Evolutionary conservation across 768 basidiomycete species (phyloP), one percentile per base, ranked within the genome.

Genomic region (Leccinum uliginosum): DNA sequence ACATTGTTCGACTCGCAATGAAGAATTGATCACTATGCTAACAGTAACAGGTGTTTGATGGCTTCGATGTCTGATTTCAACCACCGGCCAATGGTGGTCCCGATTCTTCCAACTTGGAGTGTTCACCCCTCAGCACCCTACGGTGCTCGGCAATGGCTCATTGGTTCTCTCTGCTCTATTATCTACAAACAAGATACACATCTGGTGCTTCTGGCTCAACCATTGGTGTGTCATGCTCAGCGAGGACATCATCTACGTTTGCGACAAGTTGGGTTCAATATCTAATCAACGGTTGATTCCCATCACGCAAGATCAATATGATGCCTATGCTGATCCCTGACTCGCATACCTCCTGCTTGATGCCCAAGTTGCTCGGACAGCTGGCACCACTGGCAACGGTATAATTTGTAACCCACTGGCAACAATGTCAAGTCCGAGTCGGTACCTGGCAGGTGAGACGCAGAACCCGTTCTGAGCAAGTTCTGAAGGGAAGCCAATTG

Each of bases 91-190:
- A 77, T 54, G 75, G 74, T 12, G 75, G 77, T 17, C 77, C 74
- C 59, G 84, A 89, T 61, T 70, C 78, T 10, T 86, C 81, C 61
- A 88, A 87, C 3, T 62, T 82, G 44, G 87, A 90, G 35, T 85
- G 83, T 14, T 73, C 78, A 4, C n/a, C 71, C 62, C 3, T 67
- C 69, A 3, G 58, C 34, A 8, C 67, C 62, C 8, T 76, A 75
- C 56, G 66, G 67, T 35, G 75, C 70, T 35, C 82, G 89, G 11
- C 78, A 77, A 21, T 50, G 79, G 87, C 4, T 74, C 87, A 3
- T 76, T 91, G 50, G 87, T 85, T 78, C 81, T 91, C 19, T 88
- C 88, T 7, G 83, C 89, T 2, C 89, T 89, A 2, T 73, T 91
- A 47, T 80, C 87, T 27, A 79, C 85, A 50, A 84, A 75, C 65